Conservation (phyloP, 331 rosid genomes). For the Pyrus hybrid region DNA sequence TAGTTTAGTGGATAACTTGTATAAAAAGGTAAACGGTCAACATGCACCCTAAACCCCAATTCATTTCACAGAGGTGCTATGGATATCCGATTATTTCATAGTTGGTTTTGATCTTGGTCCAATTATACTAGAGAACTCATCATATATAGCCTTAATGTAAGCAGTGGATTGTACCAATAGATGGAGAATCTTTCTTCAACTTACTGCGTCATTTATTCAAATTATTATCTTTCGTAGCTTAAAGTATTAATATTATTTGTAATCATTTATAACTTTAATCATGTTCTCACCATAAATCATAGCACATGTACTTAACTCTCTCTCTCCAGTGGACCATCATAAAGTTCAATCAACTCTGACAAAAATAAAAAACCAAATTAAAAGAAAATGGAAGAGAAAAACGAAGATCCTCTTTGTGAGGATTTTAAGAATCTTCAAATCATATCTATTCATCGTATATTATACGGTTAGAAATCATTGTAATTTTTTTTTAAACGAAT, state of each 20-base stretch:
- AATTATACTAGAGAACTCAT: neutral
- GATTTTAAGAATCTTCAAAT: too few species aligned
- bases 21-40: neutral
- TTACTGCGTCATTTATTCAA: rapidly evolving
- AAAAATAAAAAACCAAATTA: neutral
- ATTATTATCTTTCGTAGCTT: too few species aligned
- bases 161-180: neutral
- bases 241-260: neutral
- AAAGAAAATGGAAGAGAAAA: neutral
- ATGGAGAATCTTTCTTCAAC: neutral
- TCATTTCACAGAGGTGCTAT: neutral
- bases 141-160: too few species aligned
- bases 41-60: neutral
- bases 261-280: too few species aligned
- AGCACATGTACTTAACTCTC: neutral
- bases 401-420: too few species aligned
- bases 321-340: neutral
- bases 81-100: neutral
- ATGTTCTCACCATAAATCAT: too few species aligned
- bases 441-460: rapidly evolving
- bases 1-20: neutral
- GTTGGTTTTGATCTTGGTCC: neutral
- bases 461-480: rapidly evolving
- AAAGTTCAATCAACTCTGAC: neutral
- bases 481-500: too few species aligned